These are phyloP conservation scores for Colletotrichum shisoi DNA, from an alignment of 2,329 filamentous ascomycete species.

Conservation along the genomic window DNA sequence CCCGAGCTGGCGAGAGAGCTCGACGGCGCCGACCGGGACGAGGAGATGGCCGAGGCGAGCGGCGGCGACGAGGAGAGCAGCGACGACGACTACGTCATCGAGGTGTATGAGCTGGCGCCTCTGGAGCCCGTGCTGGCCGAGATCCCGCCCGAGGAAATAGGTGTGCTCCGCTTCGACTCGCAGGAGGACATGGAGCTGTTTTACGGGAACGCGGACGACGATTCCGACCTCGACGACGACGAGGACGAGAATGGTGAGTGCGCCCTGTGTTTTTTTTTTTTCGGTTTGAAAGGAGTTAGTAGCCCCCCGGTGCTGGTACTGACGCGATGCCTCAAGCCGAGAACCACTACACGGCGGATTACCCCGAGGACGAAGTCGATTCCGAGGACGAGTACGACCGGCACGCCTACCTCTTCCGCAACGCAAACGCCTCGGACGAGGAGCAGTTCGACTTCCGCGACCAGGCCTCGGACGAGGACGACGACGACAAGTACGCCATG, in stretches of 20 bases:
- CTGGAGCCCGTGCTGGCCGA: slow-evolving; percentile 58
- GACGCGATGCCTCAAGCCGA: slow-evolving; percentile 62
- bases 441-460: slow-evolving; percentile 61
- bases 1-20: slow-evolving; percentile 50
- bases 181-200: slow-evolving; percentile 68
- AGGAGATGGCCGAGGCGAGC: slow-evolving; percentile 52
- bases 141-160: slow-evolving; percentile 60
- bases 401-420: slow-evolving; percentile 64
- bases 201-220: slow-evolving; percentile 66
- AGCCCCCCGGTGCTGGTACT: neutral
- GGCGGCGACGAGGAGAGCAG: slow-evolving; percentile 53
- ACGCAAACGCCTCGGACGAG: slow-evolving; percentile 61
- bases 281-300: neutral
- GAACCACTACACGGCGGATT: slow-evolving; percentile 80
- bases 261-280: neutral
- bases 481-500: slow-evolving; percentile 48
- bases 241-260: slow-evolving; percentile 70
- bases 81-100: slow-evolving; percentile 68
- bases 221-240: slow-evolving; percentile 70
- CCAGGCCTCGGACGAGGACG: slow-evolving; percentile 50
- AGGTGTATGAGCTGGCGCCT: slow-evolving; percentile 70
- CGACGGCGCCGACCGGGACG: slow-evolving; percentile 45
- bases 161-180: slow-evolving; percentile 64
- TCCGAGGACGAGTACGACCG: slow-evolving; percentile 66
- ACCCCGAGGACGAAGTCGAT: slow-evolving; percentile 80